Percentiles rank a stretch among this genome's conserved stretches.
These are phyloP conservation scores for Blakeslea trispora DNA, from an alignment of 371 early-diverging fungal species.

Conservation along the genomic window DNA sequence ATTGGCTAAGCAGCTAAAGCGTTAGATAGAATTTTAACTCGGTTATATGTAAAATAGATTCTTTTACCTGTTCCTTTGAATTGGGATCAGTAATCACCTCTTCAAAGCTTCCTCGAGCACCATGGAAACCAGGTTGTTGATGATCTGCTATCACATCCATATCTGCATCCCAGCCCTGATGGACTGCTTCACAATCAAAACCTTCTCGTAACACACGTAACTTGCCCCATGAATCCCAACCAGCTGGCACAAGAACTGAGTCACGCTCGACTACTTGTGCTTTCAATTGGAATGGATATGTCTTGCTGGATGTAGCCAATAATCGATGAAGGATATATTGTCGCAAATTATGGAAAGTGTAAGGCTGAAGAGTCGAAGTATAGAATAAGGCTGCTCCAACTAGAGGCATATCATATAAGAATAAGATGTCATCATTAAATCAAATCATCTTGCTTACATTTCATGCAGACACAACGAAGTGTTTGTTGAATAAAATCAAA, in stretches of 20 bases:
- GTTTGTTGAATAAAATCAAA: constrained; percentile 96
- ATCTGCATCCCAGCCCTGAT: constrained; percentile 61
- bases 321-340: constrained; percentile 88
- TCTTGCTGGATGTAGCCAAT: constrained; percentile 38
- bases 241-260: constrained; percentile 83
- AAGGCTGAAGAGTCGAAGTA: constrained; percentile 82
- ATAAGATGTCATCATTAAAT: not conserved
- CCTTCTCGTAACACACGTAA: constrained; percentile 74
- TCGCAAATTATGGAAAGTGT: constrained; percentile 75
- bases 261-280: constrained; percentile 90
- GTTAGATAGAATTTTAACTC: constrained; percentile 10
- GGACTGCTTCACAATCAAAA: constrained; percentile 68
- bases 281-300: constrained; percentile 59
- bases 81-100: constrained; percentile 44
- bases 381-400: constrained; percentile 93
- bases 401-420: constrained; percentile 25
- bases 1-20: constrained; percentile 22
- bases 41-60: not conserved
- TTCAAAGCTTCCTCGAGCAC: constrained; percentile 46
- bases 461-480: constrained; percentile 86
- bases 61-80: constrained; percentile 43
- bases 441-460: constrained; percentile 77
- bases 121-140: constrained; percentile 31
- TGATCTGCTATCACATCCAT: constrained; percentile 34
- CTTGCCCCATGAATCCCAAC: constrained; percentile 93